These are phyloP conservation scores for Yamadazyma epiphylla DNA, from an alignment of 1,139 yeast species.

Conservation along the genomic window DNA sequence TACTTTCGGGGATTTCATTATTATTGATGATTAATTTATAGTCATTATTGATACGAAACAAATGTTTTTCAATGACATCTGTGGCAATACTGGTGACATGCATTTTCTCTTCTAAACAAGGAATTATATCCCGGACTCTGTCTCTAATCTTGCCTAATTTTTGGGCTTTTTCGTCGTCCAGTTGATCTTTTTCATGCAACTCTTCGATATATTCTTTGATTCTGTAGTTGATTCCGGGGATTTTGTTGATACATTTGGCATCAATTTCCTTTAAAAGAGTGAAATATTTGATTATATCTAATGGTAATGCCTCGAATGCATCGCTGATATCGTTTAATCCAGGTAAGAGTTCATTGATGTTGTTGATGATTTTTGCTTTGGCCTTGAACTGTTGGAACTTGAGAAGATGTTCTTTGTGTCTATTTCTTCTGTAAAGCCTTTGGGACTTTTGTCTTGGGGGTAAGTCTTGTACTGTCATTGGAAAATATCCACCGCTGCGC, in stretches of 20 bases:
- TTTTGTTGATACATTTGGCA: conserved; percentile 80
- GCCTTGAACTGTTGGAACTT: conserved; percentile 33
- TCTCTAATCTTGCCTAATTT: conserved; percentile 37
- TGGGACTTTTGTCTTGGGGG: conserved; percentile 51
- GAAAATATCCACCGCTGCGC: too few relatives aligned
- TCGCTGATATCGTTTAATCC: conserved; percentile 91
- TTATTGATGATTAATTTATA: conserved; percentile 65
- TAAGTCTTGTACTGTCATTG: conserved; percentile 31
- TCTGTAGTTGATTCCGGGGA: conserved; percentile 61
- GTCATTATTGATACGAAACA: conserved; percentile 74
- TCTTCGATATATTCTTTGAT: conserved; percentile 53
- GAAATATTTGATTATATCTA: conserved; percentile 78
- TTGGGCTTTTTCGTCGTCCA: conserved; percentile 8
- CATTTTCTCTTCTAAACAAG: conserved; percentile 95
- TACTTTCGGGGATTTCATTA: conserved; percentile 68
- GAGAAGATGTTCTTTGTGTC: conserved; percentile 14
- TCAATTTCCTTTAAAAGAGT: conserved; percentile 90
- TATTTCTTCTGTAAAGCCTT: conserved; percentile 35
- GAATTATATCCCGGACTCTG: conserved; percentile 69
- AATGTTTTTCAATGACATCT: conserved; percentile 68
- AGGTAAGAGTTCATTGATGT: conserved; percentile 56
- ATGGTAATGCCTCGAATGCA: conserved; percentile 87
- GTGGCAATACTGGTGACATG: conserved; percentile 92
- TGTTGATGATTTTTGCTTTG: conserved; percentile 29
- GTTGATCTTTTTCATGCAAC: conserved; percentile 25